Evolutionary conservation across 768 basidiomycete species (phyloP), one percentile per base, ranked within the genome.

Genomic region (Panaeolus papilionaceus): DNA sequence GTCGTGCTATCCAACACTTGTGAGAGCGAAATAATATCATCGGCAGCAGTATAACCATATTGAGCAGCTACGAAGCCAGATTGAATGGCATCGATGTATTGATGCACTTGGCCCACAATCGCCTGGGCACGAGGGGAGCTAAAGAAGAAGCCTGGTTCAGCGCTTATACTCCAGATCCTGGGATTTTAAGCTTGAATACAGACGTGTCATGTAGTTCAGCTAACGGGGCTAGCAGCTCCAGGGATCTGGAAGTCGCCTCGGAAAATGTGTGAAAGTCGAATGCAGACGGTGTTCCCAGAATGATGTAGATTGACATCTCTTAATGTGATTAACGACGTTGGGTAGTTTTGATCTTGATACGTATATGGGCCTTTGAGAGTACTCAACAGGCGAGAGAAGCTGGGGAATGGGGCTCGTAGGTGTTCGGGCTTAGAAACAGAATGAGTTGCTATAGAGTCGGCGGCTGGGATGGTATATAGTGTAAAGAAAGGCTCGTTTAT

Each of bases 231-330:
- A 71, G 66, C 38, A 71, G 51, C 23, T 66, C 71, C 44, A 71
- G 54, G 18, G 67, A 66, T 47, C 61, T 64, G 23, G 67, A 65
- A 10, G 71, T 71, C 38, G 68, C 12, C 51, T 70, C 67, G 28
- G 65, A 66, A 45, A 71, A 71, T 3, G 71, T 64, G 28, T 58
- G 51, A 45, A 71, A 71, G 45, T 69, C 68, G 51, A 71, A 69
- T 8, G 71, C 63, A 3, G 68, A 68, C 16, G 71, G 71, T 3
- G 71, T 69, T 8, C 67, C 69, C 18, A 71, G 45, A 45, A 68
- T 67, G 51, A 71, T 66, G 62, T 68, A 71, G 40, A 71, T 62
- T 40, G 71, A 71, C 71, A 71, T 71, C 67, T 12, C 67, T 64
- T 14, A 44, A 44, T 44, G 42, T 44, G 42, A 16, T 6, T 16